These are phyloP conservation scores for Capronia epimyces DNA, from an alignment of 2,329 filamentous ascomycete genomes.

Conservation along the genomic window DNA sequence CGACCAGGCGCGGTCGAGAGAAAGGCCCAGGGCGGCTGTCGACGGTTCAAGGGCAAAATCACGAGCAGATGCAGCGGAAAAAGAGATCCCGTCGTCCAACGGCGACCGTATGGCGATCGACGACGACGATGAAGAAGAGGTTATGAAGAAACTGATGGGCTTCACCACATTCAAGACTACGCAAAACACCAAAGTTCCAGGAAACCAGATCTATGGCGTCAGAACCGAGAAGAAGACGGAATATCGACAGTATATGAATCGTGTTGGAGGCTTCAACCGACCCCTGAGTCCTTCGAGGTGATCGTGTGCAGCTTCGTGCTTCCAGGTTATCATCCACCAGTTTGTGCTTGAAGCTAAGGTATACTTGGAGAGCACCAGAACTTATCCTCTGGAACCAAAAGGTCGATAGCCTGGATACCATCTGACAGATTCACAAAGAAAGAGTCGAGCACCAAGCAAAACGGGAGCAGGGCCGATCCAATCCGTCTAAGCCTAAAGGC, in stretches of 20 bases:
- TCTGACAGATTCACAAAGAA: too few species aligned
- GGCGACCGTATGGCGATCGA: slow-evolving; percentile 40
- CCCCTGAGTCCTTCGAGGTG: slow-evolving; percentile 44
- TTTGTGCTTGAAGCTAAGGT: too few species aligned
- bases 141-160: slow-evolving; percentile 83
- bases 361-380: too few species aligned
- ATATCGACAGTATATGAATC: slow-evolving; percentile 90
- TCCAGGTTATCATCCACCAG: background rate
- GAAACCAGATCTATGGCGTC: slow-evolving; percentile 77
- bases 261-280: slow-evolving; percentile 47
- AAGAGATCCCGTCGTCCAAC: slow-evolving; percentile 25
- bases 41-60: slow-evolving; percentile 30
- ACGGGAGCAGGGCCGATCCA: too few species aligned
- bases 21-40: slow-evolving; percentile 33
- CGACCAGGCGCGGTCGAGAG: slow-evolving; percentile 19
- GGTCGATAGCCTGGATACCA: too few species aligned
- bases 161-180: slow-evolving; percentile 81
- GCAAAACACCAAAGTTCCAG: slow-evolving; percentile 80
- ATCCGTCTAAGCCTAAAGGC: too few species aligned
- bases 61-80: slow-evolving; percentile 26
- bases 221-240: slow-evolving; percentile 90
- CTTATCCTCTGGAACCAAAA: background rate
- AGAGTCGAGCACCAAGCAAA: too few species aligned
- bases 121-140: slow-evolving; percentile 55
- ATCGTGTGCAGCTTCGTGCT: slow-evolving; percentile 11